A percentile compares a stretch with the other conserved stretches of the same genome.
Conservation (phyloP, 768 basidiomycete species). For the Gloeopeniophorella convolvens region DNA sequence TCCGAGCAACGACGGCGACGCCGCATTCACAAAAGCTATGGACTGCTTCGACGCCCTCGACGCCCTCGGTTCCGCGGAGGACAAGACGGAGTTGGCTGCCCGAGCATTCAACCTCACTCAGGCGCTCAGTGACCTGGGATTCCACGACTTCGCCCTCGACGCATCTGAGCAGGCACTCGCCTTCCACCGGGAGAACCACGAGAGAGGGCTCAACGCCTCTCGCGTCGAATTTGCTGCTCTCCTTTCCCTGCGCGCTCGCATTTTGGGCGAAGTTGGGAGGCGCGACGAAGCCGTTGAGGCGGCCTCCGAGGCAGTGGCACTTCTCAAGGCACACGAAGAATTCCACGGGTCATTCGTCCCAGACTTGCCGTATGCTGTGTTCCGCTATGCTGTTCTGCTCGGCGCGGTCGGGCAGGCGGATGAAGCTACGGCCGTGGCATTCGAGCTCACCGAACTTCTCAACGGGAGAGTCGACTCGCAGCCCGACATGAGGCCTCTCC, state of each 20-base stretch:
- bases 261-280: conserved; percentile 3
- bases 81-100: neutral
- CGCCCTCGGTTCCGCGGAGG: neutral
- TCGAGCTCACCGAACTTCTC: neutral
- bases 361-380: conserved; percentile 1
- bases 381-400: conserved; percentile 3
- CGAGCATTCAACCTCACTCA: conserved; percentile 2
- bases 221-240: too few species aligned
- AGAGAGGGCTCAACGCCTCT: neutral
- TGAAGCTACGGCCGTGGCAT: neutral
- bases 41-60: conserved; percentile 1
- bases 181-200: neutral
- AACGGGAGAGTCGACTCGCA: neutral
- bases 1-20: neutral
- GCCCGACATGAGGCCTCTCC: neutral
- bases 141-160: neutral
- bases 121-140: conserved; percentile 12
- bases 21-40: conserved; percentile 3
- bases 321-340: neutral
- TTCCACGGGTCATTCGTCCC: neutral
- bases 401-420: neutral
- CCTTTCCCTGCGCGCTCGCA: conserved; percentile 1
- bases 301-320: neutral
- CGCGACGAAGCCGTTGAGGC: neutral
- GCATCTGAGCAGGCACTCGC: conserved; percentile 1